Evolutionary conservation across 106 monocot species (phyloP), one percentile per base, ranked within the genome.

Genomic region (Dendrobium officinale): DNA sequence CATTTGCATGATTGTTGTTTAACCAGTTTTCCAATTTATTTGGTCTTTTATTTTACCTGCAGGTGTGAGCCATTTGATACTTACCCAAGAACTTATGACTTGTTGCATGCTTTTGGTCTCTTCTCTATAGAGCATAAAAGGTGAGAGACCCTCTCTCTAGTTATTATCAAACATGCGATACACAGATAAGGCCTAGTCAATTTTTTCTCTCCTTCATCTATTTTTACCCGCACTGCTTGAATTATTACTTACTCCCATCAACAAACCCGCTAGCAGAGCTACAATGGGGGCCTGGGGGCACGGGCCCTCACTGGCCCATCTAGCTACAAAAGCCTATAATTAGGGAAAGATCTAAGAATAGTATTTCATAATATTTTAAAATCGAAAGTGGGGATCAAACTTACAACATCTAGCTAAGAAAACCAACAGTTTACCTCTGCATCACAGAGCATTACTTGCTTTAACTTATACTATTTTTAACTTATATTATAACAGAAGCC

Each of bases 61-160:
- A 90, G 93, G 90, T 93, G 93, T 81, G 90, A 93, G 77, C 88
- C 93, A 66, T 93, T 93, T 77, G 93, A 93, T 81, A 93, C 93
- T 26, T 93, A 93, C 85, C 93, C 90, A 86, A 90, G 93, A 88
- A 90, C 90, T 20, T 93, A 90, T 79, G 93, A 93, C 84, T 56
- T 93, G 20, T 78, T 93, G 85, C 93, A 93, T 80, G 93, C 93
- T 55, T 86, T 72, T 82, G 80, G 88, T 47, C 86, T 93, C 66
- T 90, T 93, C 80, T 93, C 93, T 15, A 84, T 41, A 67, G 90
- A 93, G 67, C 73, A 82, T 43, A 90, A 89, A 80, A 90, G 93
- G 90, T 89, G 81, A 49, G 58, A 49, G 73, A 2, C 18, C 43
- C 74, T 20, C 44, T 80, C 29, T 79, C 49, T 72, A 9, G 72